Evolutionary conservation across 352 stramenopile species (phyloP), one percentile per base, ranked within the genome.

Genomic region (Phytophthora fragariae): DNA sequence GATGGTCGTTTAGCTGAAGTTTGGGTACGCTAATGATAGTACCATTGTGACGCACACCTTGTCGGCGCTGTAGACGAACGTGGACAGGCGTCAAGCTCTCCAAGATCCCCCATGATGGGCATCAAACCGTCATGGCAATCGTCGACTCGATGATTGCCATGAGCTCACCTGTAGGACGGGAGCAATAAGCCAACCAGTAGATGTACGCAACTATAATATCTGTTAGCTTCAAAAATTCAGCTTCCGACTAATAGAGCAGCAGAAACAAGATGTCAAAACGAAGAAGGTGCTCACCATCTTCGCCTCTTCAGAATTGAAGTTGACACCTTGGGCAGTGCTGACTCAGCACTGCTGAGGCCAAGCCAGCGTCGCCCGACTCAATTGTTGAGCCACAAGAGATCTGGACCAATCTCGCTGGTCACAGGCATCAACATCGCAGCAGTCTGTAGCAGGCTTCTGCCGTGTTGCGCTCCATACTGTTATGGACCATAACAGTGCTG

Each of bases 271-370:
- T 44, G 37, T 14, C 37, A 44, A 44, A 6, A 15, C 37, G 37
- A 44, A 17, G 37, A 12, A 44, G 10, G 37, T 17, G 37, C 37
- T 44, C 37, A 44, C 54, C 63, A 64, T 70, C 41, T 50, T 50
- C 17, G 14, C 41, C 7, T 10, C 63, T 57, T 72, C 65, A 72
- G 58, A 73, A 53, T 73, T 73, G 58, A 72, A 68, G 65, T 62
- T 72, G 8, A 15, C 19, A 29, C 11, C 33, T 31, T 44, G 37
- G 15, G 37, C 37, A 44, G 37, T 15, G 11, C 37, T 44, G 37
- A 31, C 0, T 27, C 35, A 41, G 35, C 10, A 41, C 3, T 41
- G 24, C 24, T 27, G 24, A 27, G 24, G 24, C 24, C 24, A 27
- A 27, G 24, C 24, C 24, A 8, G 37, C 37, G 11, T 44, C 37